Conservation (phyloP, 2,329 filamentous ascomycete genomes). For the Byssothecium circinans region DNA sequence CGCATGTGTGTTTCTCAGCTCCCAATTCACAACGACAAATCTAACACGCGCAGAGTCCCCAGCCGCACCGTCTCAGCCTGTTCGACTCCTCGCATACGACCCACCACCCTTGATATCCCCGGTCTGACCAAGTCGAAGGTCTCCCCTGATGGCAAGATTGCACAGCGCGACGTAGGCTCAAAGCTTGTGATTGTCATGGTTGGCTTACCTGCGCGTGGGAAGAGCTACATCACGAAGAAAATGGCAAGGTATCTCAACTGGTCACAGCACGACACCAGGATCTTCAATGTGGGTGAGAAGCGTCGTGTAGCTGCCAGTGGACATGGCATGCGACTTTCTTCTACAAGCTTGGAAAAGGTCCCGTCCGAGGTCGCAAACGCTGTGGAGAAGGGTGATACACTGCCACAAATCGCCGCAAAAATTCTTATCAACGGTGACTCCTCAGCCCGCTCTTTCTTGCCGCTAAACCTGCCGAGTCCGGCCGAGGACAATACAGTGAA, state of each 20-base stretch:
- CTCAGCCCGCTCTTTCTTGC: slow-evolving; percentile 39
- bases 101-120: slow-evolving; percentile 94
- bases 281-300: slow-evolving; percentile 96
- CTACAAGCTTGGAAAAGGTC: slow-evolving; percentile 31
- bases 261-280: slow-evolving; percentile 92
- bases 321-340: slow-evolving; percentile 44
- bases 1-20: slow-evolving; percentile 55
- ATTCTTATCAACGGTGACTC: slow-evolving; percentile 63
- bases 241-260: slow-evolving; percentile 92
- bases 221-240: slow-evolving; percentile 99
- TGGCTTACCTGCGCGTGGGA: slow-evolving; percentile 88
- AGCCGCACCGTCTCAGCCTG: slow-evolving; percentile 73
- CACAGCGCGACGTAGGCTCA: slow-evolving; percentile 88
- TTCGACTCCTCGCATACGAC: slow-evolving; percentile 79
- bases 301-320: slow-evolving; percentile 76
- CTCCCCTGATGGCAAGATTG: slow-evolving; percentile 92
- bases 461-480: slow-evolving; percentile 34
- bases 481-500: slow-evolving; percentile 14
- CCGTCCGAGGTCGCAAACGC: slow-evolving; percentile 27
- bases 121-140: slow-evolving; percentile 94
- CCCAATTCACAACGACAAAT: slow-evolving; percentile 11
- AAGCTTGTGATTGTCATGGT: slow-evolving; percentile 99
- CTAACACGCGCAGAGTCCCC: slow-evolving; percentile 57
- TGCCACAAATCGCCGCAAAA: slow-evolving; percentile 51
- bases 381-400: slow-evolving; percentile 30